A percentile compares a stretch with the other conserved stretches of the same genome.
phyloP scores from a whole-genome alignment of 495 filamentous ascomycete genomes.

The Tuber brumale region DNA sequence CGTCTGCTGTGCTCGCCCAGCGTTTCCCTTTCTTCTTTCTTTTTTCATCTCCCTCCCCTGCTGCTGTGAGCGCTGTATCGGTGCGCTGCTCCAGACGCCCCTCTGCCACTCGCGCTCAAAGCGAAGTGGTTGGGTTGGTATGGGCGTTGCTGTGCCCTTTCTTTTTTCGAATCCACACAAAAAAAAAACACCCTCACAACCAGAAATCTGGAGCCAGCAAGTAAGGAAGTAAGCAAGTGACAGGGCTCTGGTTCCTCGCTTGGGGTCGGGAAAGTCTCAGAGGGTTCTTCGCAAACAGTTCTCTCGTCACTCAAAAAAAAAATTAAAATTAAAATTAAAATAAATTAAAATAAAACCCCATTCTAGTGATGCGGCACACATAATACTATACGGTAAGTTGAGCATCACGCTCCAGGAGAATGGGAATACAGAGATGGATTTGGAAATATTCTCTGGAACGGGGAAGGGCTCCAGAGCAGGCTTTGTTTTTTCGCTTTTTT shows the following conservation, averaged over 20 bases:
- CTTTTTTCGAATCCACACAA: neutral
- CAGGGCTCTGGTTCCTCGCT: neutral
- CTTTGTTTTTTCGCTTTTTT: slow-evolving; percentile 10
- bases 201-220: neutral
- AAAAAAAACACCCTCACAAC: slow-evolving; percentile 3
- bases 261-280: neutral
- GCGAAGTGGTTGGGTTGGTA: slow-evolving; percentile 3
- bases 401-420: neutral
- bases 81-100: neutral
- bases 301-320: neutral
- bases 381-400: neutral
- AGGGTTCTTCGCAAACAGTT: neutral
- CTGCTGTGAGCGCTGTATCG: neutral
- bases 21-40: neutral
- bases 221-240: neutral
- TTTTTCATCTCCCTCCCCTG: neutral
- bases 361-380: neutral
- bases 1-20: slow-evolving; percentile 1
- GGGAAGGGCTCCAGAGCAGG: slow-evolving; percentile 10
- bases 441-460: slow-evolving; percentile 20
- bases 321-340: too few species aligned
- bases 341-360: too few species aligned
- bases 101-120: neutral
- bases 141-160: neutral
- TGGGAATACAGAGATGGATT: slow-evolving; percentile 12